Conservation (phyloP, 2,329 filamentous ascomycete species). For the Delphinella strobiligena region DNA sequence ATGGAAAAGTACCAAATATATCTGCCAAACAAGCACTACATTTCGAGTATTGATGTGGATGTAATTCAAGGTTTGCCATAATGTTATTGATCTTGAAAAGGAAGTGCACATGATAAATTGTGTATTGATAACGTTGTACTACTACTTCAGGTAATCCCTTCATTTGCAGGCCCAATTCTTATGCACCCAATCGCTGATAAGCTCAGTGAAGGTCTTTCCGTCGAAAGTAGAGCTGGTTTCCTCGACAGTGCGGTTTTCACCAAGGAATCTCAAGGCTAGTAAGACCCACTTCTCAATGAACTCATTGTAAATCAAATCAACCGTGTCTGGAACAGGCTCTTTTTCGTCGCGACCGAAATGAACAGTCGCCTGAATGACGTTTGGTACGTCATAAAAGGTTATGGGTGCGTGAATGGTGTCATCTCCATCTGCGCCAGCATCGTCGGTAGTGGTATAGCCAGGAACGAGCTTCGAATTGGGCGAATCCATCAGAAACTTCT, state of each 20-base stretch:
- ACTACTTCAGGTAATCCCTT: too few relatives aligned
- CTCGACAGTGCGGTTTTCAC: constrained; percentile 35
- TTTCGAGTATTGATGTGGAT: too few relatives aligned
- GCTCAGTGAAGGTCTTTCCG: constrained; percentile 41
- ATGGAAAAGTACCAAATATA: too few relatives aligned
- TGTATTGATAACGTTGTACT: too few relatives aligned
- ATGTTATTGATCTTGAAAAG: too few relatives aligned
- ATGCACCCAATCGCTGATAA: constrained; percentile 49
- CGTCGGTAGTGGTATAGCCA: constrained; percentile 85
- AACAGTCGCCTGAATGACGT: constrained; percentile 63
- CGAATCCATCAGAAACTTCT: constrained; percentile 3
- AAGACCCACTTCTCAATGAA: constrained; percentile 78
- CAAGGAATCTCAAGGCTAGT: constrained; percentile 54
- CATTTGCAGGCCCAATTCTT: constrained; percentile 38
- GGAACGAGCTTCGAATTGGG: constrained; percentile 36
- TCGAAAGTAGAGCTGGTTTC: constrained; percentile 43
- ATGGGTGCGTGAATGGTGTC: constrained; percentile 74
- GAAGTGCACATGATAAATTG: too few relatives aligned
- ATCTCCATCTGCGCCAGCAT: constrained; percentile 72
- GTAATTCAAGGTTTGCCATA: too few relatives aligned
- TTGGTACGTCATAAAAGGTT: constrained; percentile 65
- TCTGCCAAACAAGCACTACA: neutral
- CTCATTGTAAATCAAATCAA: constrained; percentile 85
- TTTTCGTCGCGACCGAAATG: constrained; percentile 46
- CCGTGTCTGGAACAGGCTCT: constrained; percentile 50